A percentile compares a stretch with the other conserved stretches of the same genome.
These are phyloP conservation scores for Berberis vulgaris DNA, from an alignment of 164 flowering plant species.

Conservation along the genomic window DNA sequence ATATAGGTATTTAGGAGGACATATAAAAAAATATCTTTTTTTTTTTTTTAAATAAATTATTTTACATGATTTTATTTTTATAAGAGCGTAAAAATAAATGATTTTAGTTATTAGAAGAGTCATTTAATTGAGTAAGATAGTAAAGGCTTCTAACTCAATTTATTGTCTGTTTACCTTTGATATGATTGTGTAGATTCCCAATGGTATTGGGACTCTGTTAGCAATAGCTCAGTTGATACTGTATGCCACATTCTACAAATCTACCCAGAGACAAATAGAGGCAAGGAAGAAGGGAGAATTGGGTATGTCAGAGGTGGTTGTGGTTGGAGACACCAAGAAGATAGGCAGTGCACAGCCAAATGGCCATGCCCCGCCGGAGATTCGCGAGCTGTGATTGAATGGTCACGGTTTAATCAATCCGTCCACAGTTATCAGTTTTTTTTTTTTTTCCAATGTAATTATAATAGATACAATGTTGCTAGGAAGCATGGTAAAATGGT, in stretches of 20 bases:
- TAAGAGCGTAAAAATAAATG: too few relatives aligned
- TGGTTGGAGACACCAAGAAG: constrained; percentile 18
- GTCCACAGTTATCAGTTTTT: too few relatives aligned
- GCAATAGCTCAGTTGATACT: constrained; percentile 51
- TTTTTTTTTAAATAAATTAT: too few relatives aligned
- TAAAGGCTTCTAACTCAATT: neutral
- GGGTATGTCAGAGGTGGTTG: constrained; percentile 32
- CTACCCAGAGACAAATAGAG: constrained; percentile 44
- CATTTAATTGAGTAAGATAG: too few relatives aligned
- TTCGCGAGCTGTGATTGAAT: neutral
- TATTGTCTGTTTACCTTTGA: neutral
- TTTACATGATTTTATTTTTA: neutral
- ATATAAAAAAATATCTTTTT: too few relatives aligned
- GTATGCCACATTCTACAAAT: constrained; percentile 62
- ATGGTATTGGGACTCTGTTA: constrained; percentile 51
- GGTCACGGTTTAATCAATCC: too few relatives aligned
- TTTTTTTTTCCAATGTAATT: too few relatives aligned
- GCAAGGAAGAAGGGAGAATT: constrained; percentile 40
- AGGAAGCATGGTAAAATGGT: too few relatives aligned
- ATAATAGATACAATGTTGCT: too few relatives aligned
- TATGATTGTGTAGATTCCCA: constrained; percentile 43
- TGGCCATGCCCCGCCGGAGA: neutral
- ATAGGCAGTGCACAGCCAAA: constrained; percentile 3
- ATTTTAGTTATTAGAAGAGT: too few relatives aligned
- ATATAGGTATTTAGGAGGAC: too few relatives aligned